These are phyloP conservation scores for Acacia acuminata DNA, from an alignment of 306 rosid genomes.

Conservation along the genomic window DNA sequence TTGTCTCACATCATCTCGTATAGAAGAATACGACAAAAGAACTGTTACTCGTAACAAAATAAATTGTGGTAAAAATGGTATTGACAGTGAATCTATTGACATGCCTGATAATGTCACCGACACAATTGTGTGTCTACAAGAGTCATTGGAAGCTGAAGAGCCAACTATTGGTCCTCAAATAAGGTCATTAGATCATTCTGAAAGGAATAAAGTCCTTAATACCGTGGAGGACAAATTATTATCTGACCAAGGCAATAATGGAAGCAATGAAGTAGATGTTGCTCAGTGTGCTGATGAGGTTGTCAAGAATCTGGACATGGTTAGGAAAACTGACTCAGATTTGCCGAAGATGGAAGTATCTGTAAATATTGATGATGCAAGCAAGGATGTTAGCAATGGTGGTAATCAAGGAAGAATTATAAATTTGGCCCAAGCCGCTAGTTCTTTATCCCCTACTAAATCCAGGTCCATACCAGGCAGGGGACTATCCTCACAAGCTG, in stretches of 20 bases:
- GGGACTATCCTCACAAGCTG: constrained; percentile 48
- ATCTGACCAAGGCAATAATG: constrained; percentile 34
- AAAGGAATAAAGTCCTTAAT: constrained; percentile 29
- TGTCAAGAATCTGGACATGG: constrained; percentile 46
- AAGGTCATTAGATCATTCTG: constrained; percentile 36
- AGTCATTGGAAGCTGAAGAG: constrained; percentile 43
- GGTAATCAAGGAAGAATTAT: constrained; percentile 74
- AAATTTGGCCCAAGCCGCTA: constrained; percentile 62
- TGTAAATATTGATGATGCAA: constrained; percentile 50
- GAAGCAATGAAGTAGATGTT: constrained; percentile 41
- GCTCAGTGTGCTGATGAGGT: constrained; percentile 47
- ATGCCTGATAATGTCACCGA: constrained; percentile 35
- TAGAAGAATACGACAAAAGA: constrained; percentile 37
- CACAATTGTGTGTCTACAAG: constrained; percentile 40
- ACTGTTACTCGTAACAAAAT: constrained; percentile 39
- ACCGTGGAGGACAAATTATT: constrained; percentile 36
- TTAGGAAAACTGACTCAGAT: constrained; percentile 36
- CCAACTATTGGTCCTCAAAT: constrained; percentile 30
- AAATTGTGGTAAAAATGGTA: constrained; percentile 31
- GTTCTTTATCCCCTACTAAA: constrained; percentile 58
- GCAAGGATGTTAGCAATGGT: constrained; percentile 51
- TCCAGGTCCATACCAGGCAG: constrained; percentile 55
- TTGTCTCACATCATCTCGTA: constrained; percentile 35
- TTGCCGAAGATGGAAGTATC: constrained; percentile 49
- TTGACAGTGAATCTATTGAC: constrained; percentile 39